A percentile compares a stretch with the other conserved stretches of the same genome.
These are phyloP conservation scores for Populus euphratica DNA, from an alignment of 345 rosid species.

Conservation along the genomic window DNA sequence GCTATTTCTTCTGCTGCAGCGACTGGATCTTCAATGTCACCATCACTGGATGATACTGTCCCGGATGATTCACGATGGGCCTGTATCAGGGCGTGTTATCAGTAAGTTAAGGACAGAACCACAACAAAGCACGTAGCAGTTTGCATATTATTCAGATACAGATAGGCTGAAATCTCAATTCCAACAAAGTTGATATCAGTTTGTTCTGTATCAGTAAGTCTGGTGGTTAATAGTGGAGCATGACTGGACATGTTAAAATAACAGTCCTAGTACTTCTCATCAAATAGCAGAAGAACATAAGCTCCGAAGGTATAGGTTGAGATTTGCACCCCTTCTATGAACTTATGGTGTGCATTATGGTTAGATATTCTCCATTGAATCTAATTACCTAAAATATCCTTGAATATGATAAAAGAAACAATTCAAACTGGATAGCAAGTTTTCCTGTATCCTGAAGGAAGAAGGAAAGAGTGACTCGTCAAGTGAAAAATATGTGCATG, in stretches of 20 bases:
- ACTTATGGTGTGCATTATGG: neutral
- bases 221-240: neutral
- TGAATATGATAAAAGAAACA: neutral
- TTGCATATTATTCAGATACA: neutral
- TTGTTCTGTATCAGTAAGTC: too few relatives aligned
- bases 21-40: slow-evolving; percentile 56
- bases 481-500: neutral
- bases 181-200: too few relatives aligned
- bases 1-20: slow-evolving; percentile 94
- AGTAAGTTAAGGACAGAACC: neutral
- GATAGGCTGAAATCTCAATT: neutral
- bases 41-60: slow-evolving; percentile 51
- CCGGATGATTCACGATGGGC: slow-evolving; percentile 94
- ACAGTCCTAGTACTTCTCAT: neutral
- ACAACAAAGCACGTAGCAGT: neutral
- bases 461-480: neutral
- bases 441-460: neutral
- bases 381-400: neutral
- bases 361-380: neutral
- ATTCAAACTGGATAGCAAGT: neutral
- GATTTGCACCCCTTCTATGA: neutral
- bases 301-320: neutral
- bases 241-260: neutral
- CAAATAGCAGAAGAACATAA: neutral
- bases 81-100: slow-evolving; percentile 30